These are phyloP conservation scores for Tulasnella calospora DNA, from an alignment of 768 basidiomycete species.

Conservation along the genomic window DNA sequence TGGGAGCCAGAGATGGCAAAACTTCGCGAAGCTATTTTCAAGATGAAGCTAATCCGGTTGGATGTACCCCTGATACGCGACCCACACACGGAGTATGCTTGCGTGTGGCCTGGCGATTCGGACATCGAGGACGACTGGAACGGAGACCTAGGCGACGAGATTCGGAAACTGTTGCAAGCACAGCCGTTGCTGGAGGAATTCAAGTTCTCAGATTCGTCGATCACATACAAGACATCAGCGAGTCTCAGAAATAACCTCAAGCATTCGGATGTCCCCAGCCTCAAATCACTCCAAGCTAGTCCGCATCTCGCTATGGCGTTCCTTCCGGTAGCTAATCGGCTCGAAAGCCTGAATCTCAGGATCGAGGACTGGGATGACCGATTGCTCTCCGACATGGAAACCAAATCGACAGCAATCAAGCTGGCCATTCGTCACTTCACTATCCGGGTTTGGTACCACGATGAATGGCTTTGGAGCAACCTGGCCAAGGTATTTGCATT, in stretches of 20 bases:
- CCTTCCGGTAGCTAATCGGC: background rate
- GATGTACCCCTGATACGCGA: background rate
- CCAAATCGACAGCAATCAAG: background rate
- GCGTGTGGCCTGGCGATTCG: background rate
- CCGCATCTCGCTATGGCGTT: background rate
- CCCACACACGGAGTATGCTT: background rate
- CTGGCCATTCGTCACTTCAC: background rate
- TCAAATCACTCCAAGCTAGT: background rate
- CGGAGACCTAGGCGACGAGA: background rate
- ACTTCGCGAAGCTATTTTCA: background rate
- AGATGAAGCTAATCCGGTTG: background rate
- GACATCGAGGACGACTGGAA: background rate
- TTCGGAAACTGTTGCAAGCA: background rate
- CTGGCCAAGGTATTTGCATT: background rate
- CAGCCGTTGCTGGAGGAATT: background rate
- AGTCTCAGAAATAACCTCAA: background rate
- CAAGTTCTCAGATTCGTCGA: background rate
- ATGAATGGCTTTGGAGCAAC: background rate
- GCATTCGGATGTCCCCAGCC: background rate
- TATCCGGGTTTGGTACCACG: background rate
- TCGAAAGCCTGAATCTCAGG: background rate
- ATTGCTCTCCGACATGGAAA: background rate
- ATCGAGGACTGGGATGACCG: background rate
- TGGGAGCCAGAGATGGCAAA: background rate
- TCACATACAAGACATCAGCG: background rate